Conservation (phyloP, 1,284 basidiomycete genomes). For the Albatrellus sp. region DNA sequence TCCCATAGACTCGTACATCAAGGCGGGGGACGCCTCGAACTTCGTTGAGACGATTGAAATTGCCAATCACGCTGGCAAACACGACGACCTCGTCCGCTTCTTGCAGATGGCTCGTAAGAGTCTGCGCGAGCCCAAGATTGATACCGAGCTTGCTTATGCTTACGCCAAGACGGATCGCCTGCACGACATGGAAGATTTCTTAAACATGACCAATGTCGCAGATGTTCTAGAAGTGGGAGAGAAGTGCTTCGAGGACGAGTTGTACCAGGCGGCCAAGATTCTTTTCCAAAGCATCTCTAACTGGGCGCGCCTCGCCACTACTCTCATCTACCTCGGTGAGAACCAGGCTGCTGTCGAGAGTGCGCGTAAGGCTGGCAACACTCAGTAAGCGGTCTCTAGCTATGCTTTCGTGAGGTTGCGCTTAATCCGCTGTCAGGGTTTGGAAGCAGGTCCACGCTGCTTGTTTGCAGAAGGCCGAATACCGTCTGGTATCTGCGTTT, state of each 20-base stretch:
- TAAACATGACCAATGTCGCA: constrained; percentile 97
- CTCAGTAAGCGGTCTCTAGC: constrained; percentile 50
- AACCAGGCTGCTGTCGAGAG: constrained; percentile 98
- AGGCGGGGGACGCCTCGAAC: constrained; percentile 94
- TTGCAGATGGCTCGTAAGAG: constrained; percentile 99
- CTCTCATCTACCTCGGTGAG: constrained; percentile 96
- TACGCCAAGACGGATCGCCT: constrained; percentile 95
- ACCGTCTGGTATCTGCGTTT: constrained; percentile 55
- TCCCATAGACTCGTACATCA: constrained; percentile 88
- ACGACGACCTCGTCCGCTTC: constrained; percentile 95
- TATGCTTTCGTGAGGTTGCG: constrained; percentile 1
- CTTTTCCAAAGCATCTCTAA: constrained; percentile 97
- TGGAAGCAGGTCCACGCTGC: constrained; percentile 99
- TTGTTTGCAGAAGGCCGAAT: constrained; percentile 95
- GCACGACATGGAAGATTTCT: constrained; percentile 99
- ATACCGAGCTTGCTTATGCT: constrained; percentile 93
- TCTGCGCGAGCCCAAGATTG: constrained; percentile 93
- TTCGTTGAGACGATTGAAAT: constrained; percentile 97
- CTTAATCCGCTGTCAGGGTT: constrained; percentile 42
- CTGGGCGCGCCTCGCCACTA: constrained; percentile 96
- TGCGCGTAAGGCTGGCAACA: constrained; percentile 97
- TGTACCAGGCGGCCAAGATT: constrained; percentile 95
- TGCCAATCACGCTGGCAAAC: constrained; percentile 90
- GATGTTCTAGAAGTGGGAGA: constrained; percentile 95
- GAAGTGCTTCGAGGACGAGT: constrained; percentile 97